phyloP scores from a whole-genome alignment of 192 early-diverging fungal species.

The Hyaloraphidium curvatum region DNA sequence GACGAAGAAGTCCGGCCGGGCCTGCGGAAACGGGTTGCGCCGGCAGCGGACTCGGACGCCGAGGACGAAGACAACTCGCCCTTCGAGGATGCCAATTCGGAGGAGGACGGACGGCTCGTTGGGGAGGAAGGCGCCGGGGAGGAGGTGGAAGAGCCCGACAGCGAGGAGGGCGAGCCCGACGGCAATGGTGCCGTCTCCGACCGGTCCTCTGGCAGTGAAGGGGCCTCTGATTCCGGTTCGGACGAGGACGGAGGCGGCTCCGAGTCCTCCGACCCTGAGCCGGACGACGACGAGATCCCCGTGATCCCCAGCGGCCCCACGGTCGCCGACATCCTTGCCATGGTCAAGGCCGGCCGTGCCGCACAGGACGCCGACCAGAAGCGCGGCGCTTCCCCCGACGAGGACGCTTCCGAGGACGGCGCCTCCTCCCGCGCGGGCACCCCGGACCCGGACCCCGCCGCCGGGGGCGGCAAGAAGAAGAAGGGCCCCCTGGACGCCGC shows the following conservation, averaged over 20 bases:
- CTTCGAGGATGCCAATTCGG: too few relatives aligned
- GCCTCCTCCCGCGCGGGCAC: not conserved
- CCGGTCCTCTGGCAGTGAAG: not conserved
- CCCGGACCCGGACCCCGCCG: not conserved
- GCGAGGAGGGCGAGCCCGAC: not conserved
- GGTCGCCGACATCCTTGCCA: too few relatives aligned
- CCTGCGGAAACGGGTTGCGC: too few relatives aligned
- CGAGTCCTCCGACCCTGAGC: not conserved
- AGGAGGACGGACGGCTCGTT: too few relatives aligned
- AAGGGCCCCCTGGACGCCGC: slow-evolving; percentile 29
- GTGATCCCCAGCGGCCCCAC: too few relatives aligned
- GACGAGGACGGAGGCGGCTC: not conserved
- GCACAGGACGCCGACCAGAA: not conserved
- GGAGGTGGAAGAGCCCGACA: not conserved
- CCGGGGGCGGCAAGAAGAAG: not conserved
- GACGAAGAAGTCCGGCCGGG: too few relatives aligned
- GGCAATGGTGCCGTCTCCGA: not conserved
- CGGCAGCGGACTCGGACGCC: too few relatives aligned
- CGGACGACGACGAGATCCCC: not conserved
- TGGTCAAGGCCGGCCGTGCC: not conserved
- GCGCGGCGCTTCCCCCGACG: not conserved
- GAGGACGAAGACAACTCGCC: too few relatives aligned
- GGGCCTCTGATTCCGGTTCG: not conserved
- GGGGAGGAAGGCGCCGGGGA: too few relatives aligned
- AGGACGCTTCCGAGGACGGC: not conserved